Evolutionary conservation across 2,329 filamentous ascomycete species (phyloP).

Genomic region (Neopestalotiopsis rosae): DNA sequence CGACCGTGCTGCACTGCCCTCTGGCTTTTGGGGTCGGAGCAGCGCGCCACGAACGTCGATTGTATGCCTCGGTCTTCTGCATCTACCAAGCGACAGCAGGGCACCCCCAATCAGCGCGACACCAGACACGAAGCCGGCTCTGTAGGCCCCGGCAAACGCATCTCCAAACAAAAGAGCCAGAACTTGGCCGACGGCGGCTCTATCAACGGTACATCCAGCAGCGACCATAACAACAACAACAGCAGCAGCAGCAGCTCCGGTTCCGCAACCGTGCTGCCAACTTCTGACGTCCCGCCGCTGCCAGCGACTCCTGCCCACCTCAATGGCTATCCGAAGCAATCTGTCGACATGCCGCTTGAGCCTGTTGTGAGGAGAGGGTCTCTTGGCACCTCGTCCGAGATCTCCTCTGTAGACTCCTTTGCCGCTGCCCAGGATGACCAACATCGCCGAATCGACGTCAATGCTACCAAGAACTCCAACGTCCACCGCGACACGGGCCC

Average conservation of each 20-base stretch:
- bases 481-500: conserved; percentile 75
- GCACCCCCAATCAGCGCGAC: conserved; percentile 68
- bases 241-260: neutral
- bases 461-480: conserved; percentile 69
- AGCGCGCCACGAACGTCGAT: conserved; percentile 36
- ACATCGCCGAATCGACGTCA: conserved; percentile 73
- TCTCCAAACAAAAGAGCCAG: conserved; percentile 51
- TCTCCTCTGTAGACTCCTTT: conserved; percentile 58
- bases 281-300: conserved; percentile 33
- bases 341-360: conserved; percentile 46
- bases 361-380: conserved; percentile 47
- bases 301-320: conserved; percentile 42
- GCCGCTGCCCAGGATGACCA: conserved; percentile 48
- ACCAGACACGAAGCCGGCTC: conserved; percentile 86
- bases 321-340: conserved; percentile 41
- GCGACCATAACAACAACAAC: no score
- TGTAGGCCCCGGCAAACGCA: conserved; percentile 76
- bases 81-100: conserved; percentile 66
- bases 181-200: conserved; percentile 43
- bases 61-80: conserved; percentile 67
- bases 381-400: conserved; percentile 60
- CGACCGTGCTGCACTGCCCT: conserved; percentile 3
- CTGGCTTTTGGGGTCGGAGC: conserved; percentile 52
- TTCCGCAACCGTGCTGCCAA: conserved; percentile 28
- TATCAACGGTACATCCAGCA: conserved; percentile 25